These are phyloP conservation scores for Phytophthora fragariae DNA, from an alignment of 352 stramenopile genomes.

Conservation along the genomic window DNA sequence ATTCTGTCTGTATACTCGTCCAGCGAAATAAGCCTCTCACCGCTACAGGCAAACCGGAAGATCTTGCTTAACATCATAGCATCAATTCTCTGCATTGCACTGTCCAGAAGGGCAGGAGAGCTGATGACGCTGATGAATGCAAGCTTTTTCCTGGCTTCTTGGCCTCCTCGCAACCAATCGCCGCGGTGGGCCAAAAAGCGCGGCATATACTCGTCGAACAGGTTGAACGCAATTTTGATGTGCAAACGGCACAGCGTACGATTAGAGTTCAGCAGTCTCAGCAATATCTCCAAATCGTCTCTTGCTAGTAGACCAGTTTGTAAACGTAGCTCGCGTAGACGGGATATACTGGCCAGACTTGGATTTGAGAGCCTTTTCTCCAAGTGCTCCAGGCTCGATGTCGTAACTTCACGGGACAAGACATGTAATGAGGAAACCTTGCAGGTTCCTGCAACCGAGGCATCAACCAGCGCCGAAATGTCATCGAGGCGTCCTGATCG, in stretches of 20 bases:
- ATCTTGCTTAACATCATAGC: constrained; percentile 22
- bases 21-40: constrained; percentile 26
- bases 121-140: constrained; percentile 31
- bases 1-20: constrained; percentile 40
- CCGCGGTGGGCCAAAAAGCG: constrained; percentile 27
- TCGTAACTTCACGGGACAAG: constrained; percentile 18
- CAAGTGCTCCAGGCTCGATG: constrained; percentile 24
- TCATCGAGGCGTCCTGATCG: constrained; percentile 22
- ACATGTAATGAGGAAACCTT: constrained; percentile 23
- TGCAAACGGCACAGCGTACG: constrained; percentile 30
- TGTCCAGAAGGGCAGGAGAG: neutral
- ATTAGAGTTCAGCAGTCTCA: constrained; percentile 23
- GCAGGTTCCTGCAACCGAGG: constrained; percentile 16
- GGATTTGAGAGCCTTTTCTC: constrained; percentile 13
- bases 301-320: constrained; percentile 19
- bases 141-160: constrained; percentile 19
- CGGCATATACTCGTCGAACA: constrained; percentile 38
- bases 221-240: constrained; percentile 31
- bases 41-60: constrained; percentile 27
- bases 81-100: constrained; percentile 24
- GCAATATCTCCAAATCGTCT: constrained; percentile 19
- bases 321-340: constrained; percentile 22
- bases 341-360: neutral
- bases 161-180: constrained; percentile 18
- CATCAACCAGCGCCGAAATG: constrained; percentile 26